These are phyloP conservation scores for Puya raimondii DNA, from an alignment of 176 grass and related monocot genomes.

Conservation along the genomic window DNA sequence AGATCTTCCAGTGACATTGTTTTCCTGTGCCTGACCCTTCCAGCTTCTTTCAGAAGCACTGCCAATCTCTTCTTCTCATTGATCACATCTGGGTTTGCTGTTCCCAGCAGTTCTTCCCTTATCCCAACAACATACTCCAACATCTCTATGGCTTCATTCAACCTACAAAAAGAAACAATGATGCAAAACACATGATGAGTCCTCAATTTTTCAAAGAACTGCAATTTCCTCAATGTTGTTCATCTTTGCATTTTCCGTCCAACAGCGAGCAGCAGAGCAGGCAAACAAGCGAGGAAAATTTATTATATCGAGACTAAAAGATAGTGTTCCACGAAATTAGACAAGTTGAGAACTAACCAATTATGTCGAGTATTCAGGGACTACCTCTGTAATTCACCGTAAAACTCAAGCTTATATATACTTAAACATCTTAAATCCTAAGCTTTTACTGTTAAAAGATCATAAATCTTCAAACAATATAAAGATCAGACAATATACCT, in stretches of 20 bases:
- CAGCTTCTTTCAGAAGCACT: conserved; percentile 19
- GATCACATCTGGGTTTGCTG: conserved; percentile 20
- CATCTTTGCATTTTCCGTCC: too few species aligned
- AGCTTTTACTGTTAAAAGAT: background rate
- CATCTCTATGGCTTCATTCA: conserved; percentile 16
- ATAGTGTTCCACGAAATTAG: too few species aligned
- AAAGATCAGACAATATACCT: conserved; percentile 7
- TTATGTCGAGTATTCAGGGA: too few species aligned
- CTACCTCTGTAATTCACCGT: too few species aligned
- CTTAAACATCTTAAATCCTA: background rate
- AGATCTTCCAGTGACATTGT: conserved; percentile 18
- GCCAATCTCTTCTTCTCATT: conserved; percentile 20
- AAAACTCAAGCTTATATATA: too few species aligned
- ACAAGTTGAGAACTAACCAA: too few species aligned
- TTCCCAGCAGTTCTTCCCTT: conserved; percentile 23
- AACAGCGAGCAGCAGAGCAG: too few species aligned
- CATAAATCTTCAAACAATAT: background rate
- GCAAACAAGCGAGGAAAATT: too few species aligned
- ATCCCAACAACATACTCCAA: conserved; percentile 14
- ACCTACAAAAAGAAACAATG: conserved; percentile 3
- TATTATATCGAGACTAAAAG: too few species aligned
- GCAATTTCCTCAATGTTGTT: too few species aligned
- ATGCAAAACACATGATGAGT: background rate
- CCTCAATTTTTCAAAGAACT: too few species aligned
- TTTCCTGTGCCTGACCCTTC: conserved; percentile 20